Percentiles rank a stretch among this genome's conserved stretches.
phyloP scores from a whole-genome alignment of 495 filamentous ascomycete genomes.

The Aspergillus biplanus region DNA sequence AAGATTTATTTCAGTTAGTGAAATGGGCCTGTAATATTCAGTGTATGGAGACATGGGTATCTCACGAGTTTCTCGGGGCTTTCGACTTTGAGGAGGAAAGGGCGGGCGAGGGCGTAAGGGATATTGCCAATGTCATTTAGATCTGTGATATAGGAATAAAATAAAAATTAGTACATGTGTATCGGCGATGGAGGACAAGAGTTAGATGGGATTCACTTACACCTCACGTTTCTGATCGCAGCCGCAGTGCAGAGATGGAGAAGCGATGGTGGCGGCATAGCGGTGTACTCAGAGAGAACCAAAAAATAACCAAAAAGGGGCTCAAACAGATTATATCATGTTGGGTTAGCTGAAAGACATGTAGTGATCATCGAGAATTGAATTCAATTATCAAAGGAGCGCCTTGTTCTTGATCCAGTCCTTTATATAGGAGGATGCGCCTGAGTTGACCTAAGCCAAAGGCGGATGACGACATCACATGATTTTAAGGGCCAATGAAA shows the following conservation, averaged over 20 bases:
- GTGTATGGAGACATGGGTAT: conserved; percentile 5
- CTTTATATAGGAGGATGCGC: conserved; percentile 10
- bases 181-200: neutral
- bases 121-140: conserved; percentile 67
- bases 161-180: conserved; percentile 4
- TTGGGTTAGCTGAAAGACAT: conserved; percentile 17
- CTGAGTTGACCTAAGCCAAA: neutral
- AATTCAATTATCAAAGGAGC: conserved; percentile 1
- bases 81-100: conserved; percentile 64
- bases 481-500: conserved; percentile 1
- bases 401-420: neutral
- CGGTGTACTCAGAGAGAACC: conserved; percentile 18
- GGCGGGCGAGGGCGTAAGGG: conserved; percentile 61
- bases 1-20: conserved; percentile 1
- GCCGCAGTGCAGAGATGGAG: conserved; percentile 45
- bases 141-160: conserved; percentile 32
- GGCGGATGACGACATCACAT: conserved; percentile 19
- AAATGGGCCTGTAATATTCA: conserved; percentile 1
- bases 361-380: conserved; percentile 5
- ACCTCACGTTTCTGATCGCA: conserved; percentile 50
- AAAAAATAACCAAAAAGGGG: conserved; percentile 25
- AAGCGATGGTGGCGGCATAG: conserved; percentile 50
- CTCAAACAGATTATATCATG: conserved; percentile 25
- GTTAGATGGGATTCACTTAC: conserved; percentile 30
- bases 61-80: conserved; percentile 68